phyloP scores from a whole-genome alignment of 139 green algal species.

The Klebsormidium nitens region DNA sequence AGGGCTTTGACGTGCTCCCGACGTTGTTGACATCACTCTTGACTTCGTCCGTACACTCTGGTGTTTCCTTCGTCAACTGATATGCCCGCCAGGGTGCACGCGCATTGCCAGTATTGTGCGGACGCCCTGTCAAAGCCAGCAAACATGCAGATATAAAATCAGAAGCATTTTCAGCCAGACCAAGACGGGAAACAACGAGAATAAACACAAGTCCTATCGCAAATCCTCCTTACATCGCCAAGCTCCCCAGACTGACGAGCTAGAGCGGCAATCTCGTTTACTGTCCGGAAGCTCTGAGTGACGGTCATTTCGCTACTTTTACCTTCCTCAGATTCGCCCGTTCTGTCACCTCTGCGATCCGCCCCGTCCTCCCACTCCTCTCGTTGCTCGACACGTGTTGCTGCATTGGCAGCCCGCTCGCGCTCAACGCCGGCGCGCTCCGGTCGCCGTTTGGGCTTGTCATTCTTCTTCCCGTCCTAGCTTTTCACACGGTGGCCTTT shows the following conservation, averaged over 20 bases:
- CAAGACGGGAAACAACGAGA: background rate
- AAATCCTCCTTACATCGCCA: background rate
- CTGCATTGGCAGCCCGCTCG: constrained; percentile 16
- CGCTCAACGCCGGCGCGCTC: background rate
- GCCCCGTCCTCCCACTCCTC: constrained; percentile 14
- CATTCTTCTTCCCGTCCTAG: constrained; percentile 1
- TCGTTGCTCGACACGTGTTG: background rate
- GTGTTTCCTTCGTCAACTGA: too few species aligned
- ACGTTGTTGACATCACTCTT: too few species aligned
- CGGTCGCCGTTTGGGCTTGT: background rate
- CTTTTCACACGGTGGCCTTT: constrained; percentile 3
- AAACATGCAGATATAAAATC: background rate
- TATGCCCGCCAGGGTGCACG: too few species aligned
- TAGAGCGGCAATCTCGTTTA: background rate
- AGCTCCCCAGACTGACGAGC: background rate
- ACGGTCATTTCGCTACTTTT: background rate
- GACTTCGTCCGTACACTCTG: too few species aligned
- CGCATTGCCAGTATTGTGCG: too few species aligned
- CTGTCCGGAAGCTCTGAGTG: constrained; percentile 2
- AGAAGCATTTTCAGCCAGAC: background rate
- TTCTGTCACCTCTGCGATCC: background rate
- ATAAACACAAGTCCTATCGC: background rate
- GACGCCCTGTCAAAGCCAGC: too few species aligned
- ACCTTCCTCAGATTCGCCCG: background rate
- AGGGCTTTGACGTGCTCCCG: too few species aligned